Percentiles rank a stretch among this genome's conserved stretches.
Evolutionary conservation across 179 eudicot species (phyloP).

Genomic region (Camellia oleifera): DNA sequence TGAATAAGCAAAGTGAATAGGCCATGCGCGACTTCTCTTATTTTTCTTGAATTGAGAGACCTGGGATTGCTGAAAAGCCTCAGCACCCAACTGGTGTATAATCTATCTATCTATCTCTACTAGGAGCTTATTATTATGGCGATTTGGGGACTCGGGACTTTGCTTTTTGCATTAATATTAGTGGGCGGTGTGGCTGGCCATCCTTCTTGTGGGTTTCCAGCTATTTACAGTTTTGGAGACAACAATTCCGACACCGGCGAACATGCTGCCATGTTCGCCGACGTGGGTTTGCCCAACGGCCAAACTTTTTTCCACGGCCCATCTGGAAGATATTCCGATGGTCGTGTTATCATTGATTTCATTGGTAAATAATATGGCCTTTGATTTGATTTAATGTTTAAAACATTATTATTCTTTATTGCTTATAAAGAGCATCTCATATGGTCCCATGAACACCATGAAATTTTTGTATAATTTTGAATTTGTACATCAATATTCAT

Average conservation of each 20-base stretch:
- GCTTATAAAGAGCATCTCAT: too few relatives aligned
- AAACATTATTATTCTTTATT: too few relatives aligned
- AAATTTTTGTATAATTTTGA: too few relatives aligned
- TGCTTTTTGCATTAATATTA: background rate
- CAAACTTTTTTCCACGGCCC: background rate
- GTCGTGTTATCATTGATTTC: conserved; percentile 9
- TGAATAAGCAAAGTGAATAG: background rate
- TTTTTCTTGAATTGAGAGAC: background rate
- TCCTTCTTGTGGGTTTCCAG: background rate
- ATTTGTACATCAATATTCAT: background rate
- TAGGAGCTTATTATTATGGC: background rate
- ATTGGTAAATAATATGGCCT: background rate
- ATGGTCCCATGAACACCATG: too few relatives aligned
- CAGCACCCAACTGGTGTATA: background rate
- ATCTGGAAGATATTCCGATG: background rate
- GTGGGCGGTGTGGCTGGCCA: background rate
- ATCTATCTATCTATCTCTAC: too few relatives aligned
- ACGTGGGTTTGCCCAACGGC: background rate
- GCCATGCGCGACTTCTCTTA: background rate
- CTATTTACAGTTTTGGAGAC: background rate
- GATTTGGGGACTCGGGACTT: background rate
- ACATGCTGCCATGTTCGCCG: background rate
- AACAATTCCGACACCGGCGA: background rate
- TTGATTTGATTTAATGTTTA: too few relatives aligned
- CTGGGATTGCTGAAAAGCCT: background rate